Percentiles rank a stretch among this genome's conserved stretches.
phyloP scores from a whole-genome alignment of 345 rosid species.

The Anastatica hierochuntica region DNA sequence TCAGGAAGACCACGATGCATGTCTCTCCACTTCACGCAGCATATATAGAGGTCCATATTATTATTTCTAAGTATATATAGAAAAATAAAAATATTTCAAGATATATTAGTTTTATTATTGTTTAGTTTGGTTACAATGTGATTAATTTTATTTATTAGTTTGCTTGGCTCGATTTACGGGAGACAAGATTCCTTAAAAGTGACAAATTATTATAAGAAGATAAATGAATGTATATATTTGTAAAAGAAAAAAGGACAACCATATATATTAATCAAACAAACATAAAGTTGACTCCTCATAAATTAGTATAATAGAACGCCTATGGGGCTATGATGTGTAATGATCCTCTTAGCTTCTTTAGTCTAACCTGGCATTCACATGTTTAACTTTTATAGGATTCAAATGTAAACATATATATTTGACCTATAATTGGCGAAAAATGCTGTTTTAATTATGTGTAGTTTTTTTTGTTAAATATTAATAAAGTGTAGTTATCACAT shows the following conservation, averaged over 20 bases:
- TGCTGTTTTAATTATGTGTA: no score
- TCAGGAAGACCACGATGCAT: no score
- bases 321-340: conserved; percentile 6
- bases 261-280: not conserved
- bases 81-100: not conserved
- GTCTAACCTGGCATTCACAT: conserved; percentile 21
- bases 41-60: no score
- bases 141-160: no score
- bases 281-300: not conserved
- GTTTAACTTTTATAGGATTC: not conserved
- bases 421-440: no score
- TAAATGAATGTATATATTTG: not conserved
- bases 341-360: not conserved
- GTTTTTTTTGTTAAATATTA: no score
- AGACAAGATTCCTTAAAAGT: conserved; percentile 23
- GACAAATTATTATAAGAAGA: conserved; percentile 8
- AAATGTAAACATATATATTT: no score
- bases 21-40: no score
- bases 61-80: no score
- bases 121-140: not conserved
- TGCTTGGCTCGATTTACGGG: conserved; percentile 7
- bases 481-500: no score
- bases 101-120: no score
- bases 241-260: not conserved
- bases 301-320: conserved; percentile 12